These are phyloP conservation scores for Phytophthora palmivora DNA, from an alignment of 352 stramenopile genomes.

Conservation along the genomic window DNA sequence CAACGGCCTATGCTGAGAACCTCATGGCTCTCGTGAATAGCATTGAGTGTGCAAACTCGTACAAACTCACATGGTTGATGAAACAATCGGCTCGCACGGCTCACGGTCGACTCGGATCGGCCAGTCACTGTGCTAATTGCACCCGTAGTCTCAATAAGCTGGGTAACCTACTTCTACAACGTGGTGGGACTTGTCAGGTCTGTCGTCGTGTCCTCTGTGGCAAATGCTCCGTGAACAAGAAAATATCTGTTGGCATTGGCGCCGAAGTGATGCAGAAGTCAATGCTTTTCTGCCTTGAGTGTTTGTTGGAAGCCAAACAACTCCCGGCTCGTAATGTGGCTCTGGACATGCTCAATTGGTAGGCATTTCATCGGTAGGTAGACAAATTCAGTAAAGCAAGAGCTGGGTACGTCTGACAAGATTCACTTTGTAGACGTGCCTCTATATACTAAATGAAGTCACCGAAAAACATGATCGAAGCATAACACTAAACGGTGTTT, in stretches of 20 bases:
- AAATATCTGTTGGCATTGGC: conserved; percentile 34
- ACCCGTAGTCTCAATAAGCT: conserved; percentile 42
- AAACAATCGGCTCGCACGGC: conserved; percentile 18
- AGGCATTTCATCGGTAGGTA: background rate
- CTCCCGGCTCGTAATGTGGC: conserved; percentile 23
- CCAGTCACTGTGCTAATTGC: conserved; percentile 39
- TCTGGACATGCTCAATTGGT: conserved; percentile 34
- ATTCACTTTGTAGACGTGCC: background rate
- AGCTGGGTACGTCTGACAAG: background rate
- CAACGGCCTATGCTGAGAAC: conserved; percentile 20
- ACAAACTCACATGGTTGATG: conserved; percentile 48
- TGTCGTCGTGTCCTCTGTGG: conserved; percentile 40
- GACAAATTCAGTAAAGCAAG: conserved; percentile 2
- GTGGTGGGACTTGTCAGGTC: conserved; percentile 33
- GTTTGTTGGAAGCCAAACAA: conserved; percentile 50
- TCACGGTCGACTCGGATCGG: conserved; percentile 12
- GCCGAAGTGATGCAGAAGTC: conserved; percentile 34
- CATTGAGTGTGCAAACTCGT: conserved; percentile 38
- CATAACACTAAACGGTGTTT: too few relatives aligned
- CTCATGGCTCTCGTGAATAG: conserved; percentile 34
- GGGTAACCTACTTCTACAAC: conserved; percentile 30
- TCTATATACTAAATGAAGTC: conserved; percentile 8
- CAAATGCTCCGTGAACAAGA: conserved; percentile 46
- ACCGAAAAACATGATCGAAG: too few relatives aligned
- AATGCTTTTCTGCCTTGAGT: conserved; percentile 47